Percentiles rank a stretch among this genome's conserved stretches.
phyloP scores from a whole-genome alignment of 75 land plant genomes.

The Selaginella tamariscina region DNA sequence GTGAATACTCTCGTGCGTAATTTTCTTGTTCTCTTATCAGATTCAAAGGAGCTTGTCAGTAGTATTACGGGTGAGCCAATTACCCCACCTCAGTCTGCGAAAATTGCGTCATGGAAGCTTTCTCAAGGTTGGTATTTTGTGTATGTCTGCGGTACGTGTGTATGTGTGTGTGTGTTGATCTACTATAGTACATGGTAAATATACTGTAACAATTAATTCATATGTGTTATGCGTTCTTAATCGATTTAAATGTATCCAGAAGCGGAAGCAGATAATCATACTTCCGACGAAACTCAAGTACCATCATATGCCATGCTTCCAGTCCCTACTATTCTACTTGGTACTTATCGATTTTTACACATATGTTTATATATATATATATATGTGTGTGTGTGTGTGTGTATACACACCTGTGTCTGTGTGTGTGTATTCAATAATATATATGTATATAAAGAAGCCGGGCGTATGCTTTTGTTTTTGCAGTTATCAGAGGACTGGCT shows the following conservation, averaged over 20 bases:
- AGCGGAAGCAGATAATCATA: not conserved
- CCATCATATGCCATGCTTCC: constrained; percentile 48
- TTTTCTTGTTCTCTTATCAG: constrained; percentile 32
- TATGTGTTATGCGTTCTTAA: too few species aligned
- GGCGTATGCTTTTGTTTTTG: not conserved
- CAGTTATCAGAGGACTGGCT: constrained; percentile 99
- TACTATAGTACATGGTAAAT: too few species aligned
- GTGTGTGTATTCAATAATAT: too few species aligned
- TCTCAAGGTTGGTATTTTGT: too few species aligned
- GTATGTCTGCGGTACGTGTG: too few species aligned
- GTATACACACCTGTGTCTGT: too few species aligned
- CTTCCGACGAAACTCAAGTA: not conserved
- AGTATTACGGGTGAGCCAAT: constrained; percentile 60
- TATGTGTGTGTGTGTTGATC: too few species aligned
- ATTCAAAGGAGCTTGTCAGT: constrained; percentile 58
- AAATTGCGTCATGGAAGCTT: not conserved
- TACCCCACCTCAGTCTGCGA: constrained; percentile 47
- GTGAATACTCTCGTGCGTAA: too few species aligned
- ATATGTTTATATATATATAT: not conserved
- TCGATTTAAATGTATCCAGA: too few species aligned
- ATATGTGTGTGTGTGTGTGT: too few species aligned
- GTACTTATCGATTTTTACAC: constrained; percentile 29
- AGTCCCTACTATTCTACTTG: constrained; percentile 81
- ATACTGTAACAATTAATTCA: too few species aligned
- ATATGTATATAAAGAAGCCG: too few species aligned